Evolutionary conservation across 768 basidiomycete genomes (phyloP).

Genomic region (Amylocystis lapponica): DNA sequence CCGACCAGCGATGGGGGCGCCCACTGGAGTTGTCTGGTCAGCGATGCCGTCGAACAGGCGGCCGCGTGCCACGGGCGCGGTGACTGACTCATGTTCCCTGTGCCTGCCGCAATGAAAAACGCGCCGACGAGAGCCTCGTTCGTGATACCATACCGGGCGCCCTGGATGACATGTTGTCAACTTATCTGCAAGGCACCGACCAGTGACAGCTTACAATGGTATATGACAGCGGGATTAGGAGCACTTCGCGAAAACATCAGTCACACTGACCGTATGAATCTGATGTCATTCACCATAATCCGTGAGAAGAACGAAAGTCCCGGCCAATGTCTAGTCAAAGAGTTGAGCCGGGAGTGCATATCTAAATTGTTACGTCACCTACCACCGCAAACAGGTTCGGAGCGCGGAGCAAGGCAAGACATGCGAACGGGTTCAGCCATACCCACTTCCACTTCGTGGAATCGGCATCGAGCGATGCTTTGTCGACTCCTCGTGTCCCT

Average conservation of each 20-base stretch:
- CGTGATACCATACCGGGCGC: slow-evolving; percentile 45
- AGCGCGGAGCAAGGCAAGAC: slow-evolving; percentile 46
- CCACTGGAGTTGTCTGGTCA: slow-evolving; percentile 32
- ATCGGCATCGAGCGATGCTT: slow-evolving; percentile 15
- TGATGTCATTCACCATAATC: slow-evolving; percentile 28
- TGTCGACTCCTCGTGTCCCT: slow-evolving; percentile 48
- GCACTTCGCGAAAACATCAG: slow-evolving; percentile 14
- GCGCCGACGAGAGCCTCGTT: slow-evolving; percentile 55
- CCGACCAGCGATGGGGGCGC: slow-evolving; percentile 52
- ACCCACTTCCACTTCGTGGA: slow-evolving; percentile 24
- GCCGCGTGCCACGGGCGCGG: neutral
- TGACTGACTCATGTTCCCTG: slow-evolving; percentile 52
- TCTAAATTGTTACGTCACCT: slow-evolving; percentile 18
- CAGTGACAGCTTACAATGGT: slow-evolving; percentile 47
- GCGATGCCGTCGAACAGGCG: neutral
- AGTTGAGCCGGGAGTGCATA: slow-evolving; percentile 10
- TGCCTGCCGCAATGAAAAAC: slow-evolving; percentile 53
- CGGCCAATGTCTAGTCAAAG: slow-evolving; percentile 39
- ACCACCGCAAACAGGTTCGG: slow-evolving; percentile 56
- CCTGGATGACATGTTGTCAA: slow-evolving; percentile 34
- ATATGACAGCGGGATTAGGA: slow-evolving; percentile 58
- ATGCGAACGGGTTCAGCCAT: slow-evolving; percentile 54
- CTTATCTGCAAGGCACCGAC: neutral
- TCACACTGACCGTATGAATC: neutral
- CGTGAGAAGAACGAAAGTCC: slow-evolving; percentile 22